Evolutionary conservation across 176 grass and related monocot species (phyloP).

Genomic region (Oryza glumipatula): DNA sequence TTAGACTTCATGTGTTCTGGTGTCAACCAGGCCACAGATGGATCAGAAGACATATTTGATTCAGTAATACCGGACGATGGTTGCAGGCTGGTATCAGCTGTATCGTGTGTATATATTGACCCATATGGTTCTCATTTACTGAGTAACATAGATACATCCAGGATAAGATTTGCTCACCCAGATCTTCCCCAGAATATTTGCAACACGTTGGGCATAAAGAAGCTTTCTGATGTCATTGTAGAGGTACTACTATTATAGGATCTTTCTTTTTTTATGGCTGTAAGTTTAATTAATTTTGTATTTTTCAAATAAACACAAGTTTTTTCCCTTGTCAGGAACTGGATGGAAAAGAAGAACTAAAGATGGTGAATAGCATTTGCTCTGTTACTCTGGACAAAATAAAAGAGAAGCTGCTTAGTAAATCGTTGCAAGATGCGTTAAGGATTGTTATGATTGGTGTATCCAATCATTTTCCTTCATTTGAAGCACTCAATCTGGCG

Average conservation of each 20-base stretch:
- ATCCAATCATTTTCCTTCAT: slow-evolving; percentile 76
- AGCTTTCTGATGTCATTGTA: slow-evolving; percentile 75
- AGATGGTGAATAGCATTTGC: slow-evolving; percentile 73
- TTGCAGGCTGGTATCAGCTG: slow-evolving; percentile 86
- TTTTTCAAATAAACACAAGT: slow-evolving; percentile 20
- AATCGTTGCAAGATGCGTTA: slow-evolving; percentile 71
- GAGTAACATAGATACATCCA: slow-evolving; percentile 78
- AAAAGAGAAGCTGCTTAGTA: slow-evolving; percentile 74
- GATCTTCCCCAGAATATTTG: slow-evolving; percentile 83
- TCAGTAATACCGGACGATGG: slow-evolving; percentile 96
- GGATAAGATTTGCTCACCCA: slow-evolving; percentile 88
- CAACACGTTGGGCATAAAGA: slow-evolving; percentile 73
- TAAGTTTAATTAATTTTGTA: slow-evolving; percentile 7
- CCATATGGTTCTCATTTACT: slow-evolving; percentile 71
- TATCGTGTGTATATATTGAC: slow-evolving; percentile 94
- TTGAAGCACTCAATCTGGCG: slow-evolving; percentile 64
- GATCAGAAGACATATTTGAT: slow-evolving; percentile 60
- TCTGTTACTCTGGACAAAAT: slow-evolving; percentile 60
- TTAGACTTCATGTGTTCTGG: slow-evolving; percentile 85
- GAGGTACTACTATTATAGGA: slow-evolving; percentile 58
- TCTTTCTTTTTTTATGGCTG: neutral
- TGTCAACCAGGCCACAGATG: slow-evolving; percentile 50
- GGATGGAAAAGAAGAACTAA: slow-evolving; percentile 55
- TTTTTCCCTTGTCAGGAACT: slow-evolving; percentile 71
- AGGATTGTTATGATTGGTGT: slow-evolving; percentile 66